These are phyloP conservation scores for Colletotrichum lentis DNA, from an alignment of 2,329 filamentous ascomycete genomes.

Conservation along the genomic window DNA sequence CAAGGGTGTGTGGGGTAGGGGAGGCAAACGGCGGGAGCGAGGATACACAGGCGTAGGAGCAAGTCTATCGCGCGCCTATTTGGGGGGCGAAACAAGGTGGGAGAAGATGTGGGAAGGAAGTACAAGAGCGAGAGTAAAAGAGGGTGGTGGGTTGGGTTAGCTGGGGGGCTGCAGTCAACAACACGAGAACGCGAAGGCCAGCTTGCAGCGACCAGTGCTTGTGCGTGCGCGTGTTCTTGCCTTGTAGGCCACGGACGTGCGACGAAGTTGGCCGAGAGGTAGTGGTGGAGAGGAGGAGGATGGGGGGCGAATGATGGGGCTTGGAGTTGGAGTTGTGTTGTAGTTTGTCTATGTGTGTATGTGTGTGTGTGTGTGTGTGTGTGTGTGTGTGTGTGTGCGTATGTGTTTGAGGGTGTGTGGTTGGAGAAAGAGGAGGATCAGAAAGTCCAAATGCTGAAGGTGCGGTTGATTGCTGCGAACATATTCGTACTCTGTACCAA, in stretches of 20 bases:
- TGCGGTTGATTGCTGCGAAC: neutral
- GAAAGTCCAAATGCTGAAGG: constrained; percentile 6
- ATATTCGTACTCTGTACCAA: neutral
- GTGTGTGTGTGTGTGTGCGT: neutral
- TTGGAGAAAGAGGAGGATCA: constrained; percentile 15
- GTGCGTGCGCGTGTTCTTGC: constrained; percentile 15
- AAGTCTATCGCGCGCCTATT: constrained; percentile 11
- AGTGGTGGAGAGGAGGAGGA: neutral
- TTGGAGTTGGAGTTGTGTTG: neutral
- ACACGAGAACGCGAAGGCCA: constrained; percentile 13
- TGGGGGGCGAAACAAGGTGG: neutral
- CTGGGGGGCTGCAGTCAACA: neutral
- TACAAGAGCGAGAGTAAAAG: neutral
- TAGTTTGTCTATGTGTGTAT: neutral
- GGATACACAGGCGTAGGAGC: neutral
- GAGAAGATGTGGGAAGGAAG: neutral
- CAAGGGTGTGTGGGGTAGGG: neutral
- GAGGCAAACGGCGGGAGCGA: constrained; percentile 1
- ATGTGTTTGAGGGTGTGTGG: neutral
- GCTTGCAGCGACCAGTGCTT: constrained; percentile 3
- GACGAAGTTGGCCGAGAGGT: constrained; percentile 8
- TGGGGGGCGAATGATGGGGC: neutral
- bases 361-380: neutral
- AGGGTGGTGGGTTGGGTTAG: constrained; percentile 3
- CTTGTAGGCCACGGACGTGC: constrained; percentile 13